Conservation (phyloP, 164 flowering plant species). For the Macadamia integrifolia region DNA sequence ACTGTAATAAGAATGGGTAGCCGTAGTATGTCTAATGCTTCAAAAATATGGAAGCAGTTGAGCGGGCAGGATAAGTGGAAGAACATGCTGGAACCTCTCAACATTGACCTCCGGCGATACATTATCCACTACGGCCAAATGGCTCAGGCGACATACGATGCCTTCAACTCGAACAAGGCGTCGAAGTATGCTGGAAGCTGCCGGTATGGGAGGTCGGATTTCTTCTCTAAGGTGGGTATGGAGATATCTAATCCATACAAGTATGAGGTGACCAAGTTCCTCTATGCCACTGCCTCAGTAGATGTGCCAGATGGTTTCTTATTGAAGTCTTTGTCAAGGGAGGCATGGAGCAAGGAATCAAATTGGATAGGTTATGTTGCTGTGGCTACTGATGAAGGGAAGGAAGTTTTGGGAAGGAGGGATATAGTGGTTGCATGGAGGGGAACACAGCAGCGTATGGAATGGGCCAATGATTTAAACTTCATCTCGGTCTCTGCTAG, state of each 20-base stretch:
- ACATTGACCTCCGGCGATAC: conserved; percentile 45
- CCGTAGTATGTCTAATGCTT: background rate
- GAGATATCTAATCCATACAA: conserved; percentile 4
- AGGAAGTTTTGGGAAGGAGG: conserved; percentile 33
- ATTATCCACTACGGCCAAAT: conserved; percentile 44
- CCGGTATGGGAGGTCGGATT: conserved; percentile 22
- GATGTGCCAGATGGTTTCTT: conserved; percentile 34
- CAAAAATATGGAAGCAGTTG: conserved; percentile 40
- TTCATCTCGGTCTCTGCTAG: conserved; percentile 21
- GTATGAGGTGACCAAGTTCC: conserved; percentile 33
- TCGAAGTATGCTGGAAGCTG: conserved; percentile 40
- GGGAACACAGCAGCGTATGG: conserved; percentile 27
- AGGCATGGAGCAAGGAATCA: conserved; percentile 38
- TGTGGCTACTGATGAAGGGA: conserved; percentile 53
- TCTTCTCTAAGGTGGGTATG: conserved; percentile 27
- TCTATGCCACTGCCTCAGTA: conserved; percentile 38
- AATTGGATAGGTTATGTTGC: conserved; percentile 59
- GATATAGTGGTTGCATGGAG: conserved; percentile 51
- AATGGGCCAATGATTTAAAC: conserved; percentile 43
- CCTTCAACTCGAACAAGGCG: conserved; percentile 30
- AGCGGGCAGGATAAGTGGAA: conserved; percentile 54
- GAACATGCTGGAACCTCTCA: conserved; percentile 47
- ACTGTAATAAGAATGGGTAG: too few relatives aligned
- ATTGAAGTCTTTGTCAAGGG: conserved; percentile 30
- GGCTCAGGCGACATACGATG: conserved; percentile 35